Conservation (phyloP, 2,329 filamentous ascomycete species). For the Arthrobotrys entomopaga region DNA sequence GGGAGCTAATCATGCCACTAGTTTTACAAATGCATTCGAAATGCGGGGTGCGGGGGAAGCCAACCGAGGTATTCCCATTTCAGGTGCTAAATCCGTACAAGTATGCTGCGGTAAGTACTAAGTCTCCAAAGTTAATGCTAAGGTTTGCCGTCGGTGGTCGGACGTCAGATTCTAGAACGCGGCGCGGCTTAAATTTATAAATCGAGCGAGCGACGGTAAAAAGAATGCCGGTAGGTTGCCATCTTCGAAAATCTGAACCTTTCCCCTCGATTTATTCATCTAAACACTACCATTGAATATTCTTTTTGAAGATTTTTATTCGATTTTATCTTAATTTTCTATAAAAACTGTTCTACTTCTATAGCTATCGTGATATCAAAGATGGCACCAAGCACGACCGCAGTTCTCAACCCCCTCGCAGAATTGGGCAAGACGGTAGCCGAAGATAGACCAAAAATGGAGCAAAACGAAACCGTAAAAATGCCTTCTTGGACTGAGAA, state of each 20-base stretch:
- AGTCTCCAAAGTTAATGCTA: too few species aligned
- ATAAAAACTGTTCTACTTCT: neutral
- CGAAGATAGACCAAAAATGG: slow-evolving; percentile 39
- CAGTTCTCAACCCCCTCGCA: slow-evolving; percentile 5
- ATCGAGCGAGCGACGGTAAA: neutral
- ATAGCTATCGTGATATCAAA: neutral
- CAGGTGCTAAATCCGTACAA: neutral
- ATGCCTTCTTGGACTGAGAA: slow-evolving; percentile 38
- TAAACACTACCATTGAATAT: too few species aligned
- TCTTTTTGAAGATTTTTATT: neutral
- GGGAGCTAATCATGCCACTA: too few species aligned
- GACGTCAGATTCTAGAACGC: slow-evolving; percentile 12
- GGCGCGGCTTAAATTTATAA: slow-evolving; percentile 34
- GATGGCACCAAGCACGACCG: slow-evolving; percentile 29
- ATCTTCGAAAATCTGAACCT: slow-evolving; percentile 5
- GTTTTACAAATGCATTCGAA: neutral
- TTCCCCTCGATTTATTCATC: slow-evolving; percentile 5
- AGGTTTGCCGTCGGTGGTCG: slow-evolving; percentile 27
- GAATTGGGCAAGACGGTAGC: neutral
- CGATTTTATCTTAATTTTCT: neutral
- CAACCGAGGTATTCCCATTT: slow-evolving; percentile 43
- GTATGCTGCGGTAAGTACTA: neutral
- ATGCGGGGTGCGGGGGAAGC: slow-evolving; percentile 13
- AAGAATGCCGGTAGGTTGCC: neutral
- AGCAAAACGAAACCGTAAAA: slow-evolving; percentile 38